These are phyloP conservation scores for Lindgomyces ingoldianus DNA, from an alignment of 495 filamentous ascomycete genomes.

Conservation along the genomic window DNA sequence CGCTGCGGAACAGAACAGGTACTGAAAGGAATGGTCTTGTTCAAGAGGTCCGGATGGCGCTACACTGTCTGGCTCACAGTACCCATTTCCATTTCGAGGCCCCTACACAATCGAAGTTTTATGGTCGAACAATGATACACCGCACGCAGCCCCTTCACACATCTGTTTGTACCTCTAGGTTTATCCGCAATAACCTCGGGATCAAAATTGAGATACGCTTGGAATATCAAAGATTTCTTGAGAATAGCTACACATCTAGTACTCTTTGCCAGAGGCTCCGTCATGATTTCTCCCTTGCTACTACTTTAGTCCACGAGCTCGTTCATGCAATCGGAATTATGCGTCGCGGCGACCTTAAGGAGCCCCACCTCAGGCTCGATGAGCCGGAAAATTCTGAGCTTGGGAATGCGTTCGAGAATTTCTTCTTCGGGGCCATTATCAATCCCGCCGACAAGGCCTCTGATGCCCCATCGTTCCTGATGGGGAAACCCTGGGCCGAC, in stretches of 20 bases:
- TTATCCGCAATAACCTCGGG: slow-evolving; percentile 5
- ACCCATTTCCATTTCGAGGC: slow-evolving; percentile 16
- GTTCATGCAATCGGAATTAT: slow-evolving; percentile 31
- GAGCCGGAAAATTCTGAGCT: slow-evolving; percentile 17
- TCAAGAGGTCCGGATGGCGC: slow-evolving; percentile 5
- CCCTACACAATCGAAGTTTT: not conserved
- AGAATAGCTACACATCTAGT: slow-evolving; percentile 12
- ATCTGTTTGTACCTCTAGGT: not conserved
- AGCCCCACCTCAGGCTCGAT: slow-evolving; percentile 20
- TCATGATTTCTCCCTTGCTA: slow-evolving; percentile 28
- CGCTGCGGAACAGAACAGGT: not conserved
- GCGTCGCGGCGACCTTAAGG: slow-evolving; percentile 25
- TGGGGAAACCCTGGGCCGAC: slow-evolving; percentile 23
- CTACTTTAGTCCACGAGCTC: slow-evolving; percentile 27
- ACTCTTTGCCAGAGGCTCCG: slow-evolving; percentile 23
- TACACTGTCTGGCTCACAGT: slow-evolving; percentile 24
- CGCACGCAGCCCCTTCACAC: not conserved
- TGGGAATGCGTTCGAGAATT: slow-evolving; percentile 33
- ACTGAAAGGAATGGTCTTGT: not conserved
- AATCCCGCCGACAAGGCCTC: slow-evolving; percentile 27
- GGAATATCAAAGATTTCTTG: slow-evolving; percentile 1
- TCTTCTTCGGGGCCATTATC: slow-evolving; percentile 29
- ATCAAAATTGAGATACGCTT: slow-evolving; percentile 19
- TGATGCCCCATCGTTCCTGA: slow-evolving; percentile 6
- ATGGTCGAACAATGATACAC: slow-evolving; percentile 7